Base-by-base conservation (phyloP, 169 alveolate genomes). In the Plasmodium coatneyi region DNA sequence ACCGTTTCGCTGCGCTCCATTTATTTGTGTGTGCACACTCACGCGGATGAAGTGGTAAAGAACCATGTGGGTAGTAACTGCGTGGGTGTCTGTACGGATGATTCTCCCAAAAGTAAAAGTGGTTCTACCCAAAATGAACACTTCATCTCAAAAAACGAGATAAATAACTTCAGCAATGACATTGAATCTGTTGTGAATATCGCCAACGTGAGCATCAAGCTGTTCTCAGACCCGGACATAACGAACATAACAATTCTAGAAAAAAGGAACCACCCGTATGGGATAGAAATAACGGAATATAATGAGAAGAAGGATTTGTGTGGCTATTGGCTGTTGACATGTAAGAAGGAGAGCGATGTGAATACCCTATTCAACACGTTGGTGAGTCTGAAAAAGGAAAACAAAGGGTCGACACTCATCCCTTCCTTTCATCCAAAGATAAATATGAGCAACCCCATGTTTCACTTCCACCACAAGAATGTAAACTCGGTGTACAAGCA, bases 341-440 rank as follows among this genome's bases (percentile, higher is more conserved):
- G 30, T 6, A 81, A 80, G n/a, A 90, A 81, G 32, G 80, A 80
- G 74, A 46, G 36, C 0, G 95, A 70, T 9, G 54, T 90, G 3
- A 41, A 90, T 41, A n/a, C 28, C 16, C 70, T 90, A 5, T 90
- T 43, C 9, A 14, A 80, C 28, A 43, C 52, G 41, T 22, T 90
- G 49, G 34, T 30, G 71, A 22, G 10, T 80, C 34, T 90, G 5
- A 90, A 90, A 71, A 52, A 80, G 19, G 74, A 70, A 4, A 90
- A 90, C 60, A 80, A 54, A 30, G 3, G 5, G 4, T 3, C n/a
- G 1, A 46, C 92, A 70, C 34, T 34, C 39, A 71, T 90, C 12
- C 91, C 91, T 32, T 90, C 95, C 16, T 90, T 90, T 54, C 83
- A 90, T 70, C 95, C 95, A 10, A 79, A 90, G 76, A 90, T 90